phyloP scores from a whole-genome alignment of 352 stramenopile species.

The Globisporangium perplexum region DNA sequence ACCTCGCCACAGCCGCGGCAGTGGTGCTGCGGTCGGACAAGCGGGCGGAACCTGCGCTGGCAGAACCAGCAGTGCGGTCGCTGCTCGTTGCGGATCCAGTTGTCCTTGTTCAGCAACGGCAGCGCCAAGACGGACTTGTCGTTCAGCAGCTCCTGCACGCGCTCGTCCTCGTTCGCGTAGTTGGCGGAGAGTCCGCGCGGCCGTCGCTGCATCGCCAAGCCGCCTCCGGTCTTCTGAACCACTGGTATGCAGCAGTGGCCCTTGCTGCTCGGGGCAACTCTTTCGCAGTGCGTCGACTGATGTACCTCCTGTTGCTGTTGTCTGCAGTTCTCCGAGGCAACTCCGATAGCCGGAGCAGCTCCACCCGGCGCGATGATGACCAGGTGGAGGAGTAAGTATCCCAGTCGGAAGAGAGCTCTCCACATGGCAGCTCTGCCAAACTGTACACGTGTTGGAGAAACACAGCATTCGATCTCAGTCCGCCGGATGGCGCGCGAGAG shows the following conservation, averaged over 20 bases:
- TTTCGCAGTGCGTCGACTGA: background rate
- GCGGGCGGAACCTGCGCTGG: constrained; percentile 65
- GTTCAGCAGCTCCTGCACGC: constrained; percentile 45
- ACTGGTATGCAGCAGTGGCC: background rate
- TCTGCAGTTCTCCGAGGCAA: background rate
- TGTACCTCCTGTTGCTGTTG: background rate
- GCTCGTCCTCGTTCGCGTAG: constrained; percentile 46
- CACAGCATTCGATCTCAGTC: background rate
- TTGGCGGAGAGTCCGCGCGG: constrained; percentile 43
- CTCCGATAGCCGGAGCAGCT: background rate
- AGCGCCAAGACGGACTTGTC: constrained; percentile 55
- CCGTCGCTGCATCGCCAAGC: constrained; percentile 12
- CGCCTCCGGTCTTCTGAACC: background rate
- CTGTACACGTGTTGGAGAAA: background rate
- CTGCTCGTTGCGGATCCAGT: constrained; percentile 71
- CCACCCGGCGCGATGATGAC: constrained; percentile 1
- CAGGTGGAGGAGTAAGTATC: constrained; percentile 3
- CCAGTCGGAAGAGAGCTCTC: constrained; percentile 5
- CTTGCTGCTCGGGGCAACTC: background rate
- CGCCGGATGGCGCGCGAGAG: background rate
- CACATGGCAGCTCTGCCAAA: constrained; percentile 1
- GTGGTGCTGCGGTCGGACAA: constrained; percentile 73
- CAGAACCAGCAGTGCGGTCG: constrained; percentile 77
- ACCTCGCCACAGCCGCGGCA: constrained; percentile 78
- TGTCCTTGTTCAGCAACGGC: constrained; percentile 46